These are phyloP conservation scores for Fusarium burgessii DNA, from an alignment of 2,329 filamentous ascomycete genomes.

Conservation along the genomic window DNA sequence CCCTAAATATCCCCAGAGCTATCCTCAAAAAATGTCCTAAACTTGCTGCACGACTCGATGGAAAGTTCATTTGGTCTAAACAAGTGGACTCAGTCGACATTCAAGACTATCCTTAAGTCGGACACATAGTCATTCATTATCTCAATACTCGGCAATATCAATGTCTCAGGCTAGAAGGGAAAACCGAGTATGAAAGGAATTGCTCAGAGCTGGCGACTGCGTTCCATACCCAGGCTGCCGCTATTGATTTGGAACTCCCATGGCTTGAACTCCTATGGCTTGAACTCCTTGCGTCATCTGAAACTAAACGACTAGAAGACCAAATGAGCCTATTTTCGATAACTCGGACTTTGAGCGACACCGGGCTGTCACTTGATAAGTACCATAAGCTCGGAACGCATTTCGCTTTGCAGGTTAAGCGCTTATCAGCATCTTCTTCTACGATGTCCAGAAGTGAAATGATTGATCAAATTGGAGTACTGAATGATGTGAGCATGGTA, in stretches of 20 bases:
- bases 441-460: not conserved
- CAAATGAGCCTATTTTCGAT: not conserved
- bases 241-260: not conserved
- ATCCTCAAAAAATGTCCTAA: constrained; percentile 1
- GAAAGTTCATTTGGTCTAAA: not conserved
- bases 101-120: not conserved
- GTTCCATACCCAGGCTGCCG: not conserved
- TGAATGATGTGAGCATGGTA: not conserved
- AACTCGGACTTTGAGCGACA: rapidly evolving
- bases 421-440: not conserved
- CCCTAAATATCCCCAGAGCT: not conserved
- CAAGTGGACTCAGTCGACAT: not conserved
- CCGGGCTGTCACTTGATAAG: not conserved
- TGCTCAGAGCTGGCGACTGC: constrained; percentile 7
- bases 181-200: not conserved
- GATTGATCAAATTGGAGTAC: not conserved
- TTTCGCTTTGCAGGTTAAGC: rapidly evolving
- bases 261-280: not conserved
- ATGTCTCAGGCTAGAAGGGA: not conserved
- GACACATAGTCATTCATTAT: constrained; percentile 7
- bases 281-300: not conserved
- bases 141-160: constrained; percentile 1
- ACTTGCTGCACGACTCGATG: not conserved
- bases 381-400: not conserved
- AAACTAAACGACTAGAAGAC: not conserved